Conservation (phyloP, 2,329 filamentous ascomycete species). For the Aspergillus brunneoviolaceus region DNA sequence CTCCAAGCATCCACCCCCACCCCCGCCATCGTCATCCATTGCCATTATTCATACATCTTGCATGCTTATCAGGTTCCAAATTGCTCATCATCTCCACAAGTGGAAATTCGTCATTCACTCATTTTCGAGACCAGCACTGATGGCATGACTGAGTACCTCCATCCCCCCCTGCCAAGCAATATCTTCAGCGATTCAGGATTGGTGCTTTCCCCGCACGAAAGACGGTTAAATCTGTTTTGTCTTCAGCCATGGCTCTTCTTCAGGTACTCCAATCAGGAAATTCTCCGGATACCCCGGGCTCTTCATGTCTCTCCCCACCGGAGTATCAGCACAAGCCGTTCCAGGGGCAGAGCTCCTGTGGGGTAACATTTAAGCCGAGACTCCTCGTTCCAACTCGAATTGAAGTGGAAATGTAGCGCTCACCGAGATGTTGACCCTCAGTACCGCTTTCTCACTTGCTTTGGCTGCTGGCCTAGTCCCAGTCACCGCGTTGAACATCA, state of each 20-base stretch:
- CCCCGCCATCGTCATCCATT: too few relatives aligned
- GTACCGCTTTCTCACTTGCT: neutral
- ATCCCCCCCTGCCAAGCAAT: neutral
- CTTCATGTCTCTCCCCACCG: neutral
- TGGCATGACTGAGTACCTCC: neutral
- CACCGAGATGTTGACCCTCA: neutral
- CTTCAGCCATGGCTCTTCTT: neutral
- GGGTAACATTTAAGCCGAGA: neutral
- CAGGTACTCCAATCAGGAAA: neutral
- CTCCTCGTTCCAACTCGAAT: neutral
- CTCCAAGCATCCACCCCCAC: too few relatives aligned
- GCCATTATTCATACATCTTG: too few relatives aligned
- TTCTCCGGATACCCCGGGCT: neutral
- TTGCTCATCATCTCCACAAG: neutral
- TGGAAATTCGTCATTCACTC: too few relatives aligned
- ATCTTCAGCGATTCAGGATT: neutral
- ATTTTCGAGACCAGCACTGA: neutral
- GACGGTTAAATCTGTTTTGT: neutral
- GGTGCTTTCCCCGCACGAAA: neutral
- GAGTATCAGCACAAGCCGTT: neutral
- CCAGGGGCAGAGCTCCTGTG: neutral
- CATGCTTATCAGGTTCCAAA: too few relatives aligned
- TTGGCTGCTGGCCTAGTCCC: neutral
- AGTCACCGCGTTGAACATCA: slow-evolving; percentile 3
- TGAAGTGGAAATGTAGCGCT: neutral